Conservation (phyloP, 257 asterid genomes). For the Capsicum chinense region DNA sequence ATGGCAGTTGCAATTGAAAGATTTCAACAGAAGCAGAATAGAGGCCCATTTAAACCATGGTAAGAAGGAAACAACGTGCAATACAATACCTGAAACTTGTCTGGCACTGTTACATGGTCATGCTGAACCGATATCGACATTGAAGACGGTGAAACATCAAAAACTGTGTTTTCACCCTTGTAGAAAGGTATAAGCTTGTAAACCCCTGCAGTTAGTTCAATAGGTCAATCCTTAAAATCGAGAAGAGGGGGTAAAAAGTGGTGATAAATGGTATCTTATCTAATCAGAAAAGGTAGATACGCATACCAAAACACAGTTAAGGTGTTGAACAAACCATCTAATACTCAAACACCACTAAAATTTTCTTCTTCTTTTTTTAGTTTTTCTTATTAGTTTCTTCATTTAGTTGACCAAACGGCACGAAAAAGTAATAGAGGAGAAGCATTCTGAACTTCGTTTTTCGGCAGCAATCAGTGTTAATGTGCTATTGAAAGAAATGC, state of each 20-base stretch:
- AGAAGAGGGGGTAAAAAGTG: slow-evolving; percentile 24
- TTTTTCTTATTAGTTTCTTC: slow-evolving; percentile 16
- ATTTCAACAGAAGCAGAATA: background rate
- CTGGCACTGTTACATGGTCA: slow-evolving; percentile 69
- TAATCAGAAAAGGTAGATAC: slow-evolving; percentile 4
- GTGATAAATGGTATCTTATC: slow-evolving; percentile 10
- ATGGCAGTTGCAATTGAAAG: slow-evolving; percentile 28
- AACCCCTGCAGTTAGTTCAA: slow-evolving; percentile 58
- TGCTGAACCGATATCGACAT: slow-evolving; percentile 72
- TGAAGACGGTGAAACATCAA: slow-evolving; percentile 97
- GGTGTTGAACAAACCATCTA: slow-evolving; percentile 17
- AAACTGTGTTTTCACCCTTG: slow-evolving; percentile 95
- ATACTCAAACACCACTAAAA: background rate
- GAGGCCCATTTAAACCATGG: slow-evolving; percentile 13
- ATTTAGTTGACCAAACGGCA: background rate
- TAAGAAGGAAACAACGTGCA: background rate
- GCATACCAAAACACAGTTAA: background rate
- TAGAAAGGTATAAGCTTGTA: slow-evolving; percentile 92
- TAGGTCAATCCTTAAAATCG: slow-evolving; percentile 33
- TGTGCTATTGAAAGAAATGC: slow-evolving; percentile 15
- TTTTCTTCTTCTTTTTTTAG: background rate
- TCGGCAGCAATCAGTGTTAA: background rate
- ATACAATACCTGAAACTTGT: slow-evolving; percentile 79
- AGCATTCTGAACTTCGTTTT: slow-evolving; percentile 6
- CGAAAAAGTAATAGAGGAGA: background rate